These are phyloP conservation scores for Actinidia polygama DNA, from an alignment of 179 eudicot genomes.

Conservation along the genomic window DNA sequence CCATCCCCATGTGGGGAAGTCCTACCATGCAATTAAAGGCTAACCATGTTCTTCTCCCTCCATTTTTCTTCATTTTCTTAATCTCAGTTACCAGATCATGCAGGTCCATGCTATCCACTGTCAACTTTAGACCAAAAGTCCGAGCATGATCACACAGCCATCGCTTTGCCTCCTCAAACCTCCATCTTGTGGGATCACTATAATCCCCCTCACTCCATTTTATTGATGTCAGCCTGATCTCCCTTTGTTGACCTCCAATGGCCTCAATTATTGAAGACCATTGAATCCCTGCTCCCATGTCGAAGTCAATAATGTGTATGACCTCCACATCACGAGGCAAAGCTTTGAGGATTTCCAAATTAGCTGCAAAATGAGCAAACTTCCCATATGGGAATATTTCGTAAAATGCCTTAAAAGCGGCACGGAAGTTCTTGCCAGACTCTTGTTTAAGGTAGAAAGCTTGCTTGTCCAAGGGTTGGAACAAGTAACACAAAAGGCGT, in stretches of 20 bases:
- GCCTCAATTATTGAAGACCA: constrained; percentile 50
- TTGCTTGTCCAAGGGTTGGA: constrained; percentile 23
- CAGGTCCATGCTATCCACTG: constrained; percentile 27
- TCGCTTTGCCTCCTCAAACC: constrained; percentile 32
- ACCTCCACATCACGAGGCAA: constrained; percentile 29
- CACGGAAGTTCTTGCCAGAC: constrained; percentile 22
- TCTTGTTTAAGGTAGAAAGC: constrained; percentile 31
- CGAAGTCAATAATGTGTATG: constrained; percentile 34
- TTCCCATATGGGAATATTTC: constrained; percentile 37
- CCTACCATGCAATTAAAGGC: constrained; percentile 43
- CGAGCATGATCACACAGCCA: constrained; percentile 26
- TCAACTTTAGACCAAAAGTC: constrained; percentile 22
- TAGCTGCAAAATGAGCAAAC: constrained; percentile 43
- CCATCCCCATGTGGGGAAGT: constrained; percentile 43
- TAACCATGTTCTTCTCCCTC: constrained; percentile 23
- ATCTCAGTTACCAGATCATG: constrained; percentile 15
- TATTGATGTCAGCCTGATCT: constrained; percentile 31
- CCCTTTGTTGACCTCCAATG: not conserved
- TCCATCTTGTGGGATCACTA: constrained; percentile 4
- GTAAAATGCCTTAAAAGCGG: constrained; percentile 35
- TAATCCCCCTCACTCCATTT: constrained; percentile 11
- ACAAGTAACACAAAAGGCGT: constrained; percentile 21
- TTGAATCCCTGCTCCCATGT: constrained; percentile 42
- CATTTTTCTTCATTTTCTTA: constrained; percentile 17
- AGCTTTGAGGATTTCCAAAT: constrained; percentile 33